Base-by-base conservation (phyloP, 164 flowering plant species). In the Annona squamosa region DNA sequence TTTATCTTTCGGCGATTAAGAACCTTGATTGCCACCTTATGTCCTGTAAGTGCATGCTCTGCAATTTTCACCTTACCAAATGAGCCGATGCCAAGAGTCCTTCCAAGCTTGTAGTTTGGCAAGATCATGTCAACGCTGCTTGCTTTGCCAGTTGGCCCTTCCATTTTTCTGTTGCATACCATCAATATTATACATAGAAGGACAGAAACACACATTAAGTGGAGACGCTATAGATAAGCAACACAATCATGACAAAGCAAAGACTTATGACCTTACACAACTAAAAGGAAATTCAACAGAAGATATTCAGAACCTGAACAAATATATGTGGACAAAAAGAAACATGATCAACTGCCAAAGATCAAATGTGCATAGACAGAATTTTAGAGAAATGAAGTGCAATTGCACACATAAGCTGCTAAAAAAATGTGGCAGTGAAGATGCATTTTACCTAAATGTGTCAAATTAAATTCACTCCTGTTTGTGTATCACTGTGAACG, bases 21-120 rank as follows among this genome's bases (percentile, higher is more conserved):
- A 71, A 91, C 87, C 83, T 91, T 91, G 78, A 91, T 83, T 56
- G 93, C 93, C 73, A 91, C 97, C 79, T 91, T 89, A 73, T 88
- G 89, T 41, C 91, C 90, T 18, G 97, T 88, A 74, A 87, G 68
- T 42, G 75, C 86, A 83, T 91, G 93, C 81, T 88, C 93, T 10
- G 93, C 97, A 76, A 89, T 86, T 82, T 88, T 91, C 71, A 91
- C 97, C 83, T 89, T 91, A n/a, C 92, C 89, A 81, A 89, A 89
- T 62, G 97, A 86, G 64, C 97, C 97, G 80, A 88, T 89, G 42
- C 97, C 96, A 77, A 91, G 89, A 18, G 92, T 87, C 84, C 87
- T 91, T 46, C 97, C 93, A 69, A 91, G 85, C 76, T 81, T 88
- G 77, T 91, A 91, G 76, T 88, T 89, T 10, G 82, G 84, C 71